Evolutionary conservation across 2,329 filamentous ascomycete genomes (phyloP), one percentile per base, ranked within the genome.

Genomic region (Fonsecaea pugnacius): DNA sequence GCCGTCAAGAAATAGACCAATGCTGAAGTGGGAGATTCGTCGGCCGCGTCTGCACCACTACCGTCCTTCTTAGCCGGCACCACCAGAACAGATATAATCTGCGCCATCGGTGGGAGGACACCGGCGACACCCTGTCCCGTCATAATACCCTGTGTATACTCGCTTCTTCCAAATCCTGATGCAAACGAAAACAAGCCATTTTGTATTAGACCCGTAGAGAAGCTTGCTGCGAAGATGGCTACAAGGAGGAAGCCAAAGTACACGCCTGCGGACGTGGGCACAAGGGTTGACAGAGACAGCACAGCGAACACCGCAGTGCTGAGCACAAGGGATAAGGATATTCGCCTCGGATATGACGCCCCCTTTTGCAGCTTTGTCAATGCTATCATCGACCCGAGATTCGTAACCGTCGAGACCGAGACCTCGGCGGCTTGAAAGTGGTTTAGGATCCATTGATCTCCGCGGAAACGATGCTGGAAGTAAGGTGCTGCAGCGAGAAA

Each of bases 101-200:
- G 93, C 1, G 92, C 91, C 54, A 96, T 83, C 54, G 91, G 89
- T 0, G 95, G 95, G 3, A 98, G 80, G 9, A 99, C 93, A 33
- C 95, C 95, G 0, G 95, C 93, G 3, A 99, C 83, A 35, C 89
- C 94, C 77, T 99, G 95, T 1, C 95, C 95, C 2, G 89, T 88
- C 93, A 99, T 98, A 76, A 98, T 92, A 27, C 90, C 94, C 78
- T 98, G 94, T 61, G 92, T 96, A 76, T 98, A 99, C 76, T 95
- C 91, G 21, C 89, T 86, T 58, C 91, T 83, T 38, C 89, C 91
- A 73, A 96, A 98, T 58, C 91, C 89, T 3, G 91, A 87, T 2
- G 92, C 92, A 74, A 93, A 98, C 2, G 95, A 92, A 75, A 97
- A 96, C 10, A 95, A 87, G 18, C 95, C 95, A 76, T 98, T 98